Evolutionary conservation across 164 flowering plant genomes (phyloP).

Genomic region (Euptelea pleiosperma): DNA sequence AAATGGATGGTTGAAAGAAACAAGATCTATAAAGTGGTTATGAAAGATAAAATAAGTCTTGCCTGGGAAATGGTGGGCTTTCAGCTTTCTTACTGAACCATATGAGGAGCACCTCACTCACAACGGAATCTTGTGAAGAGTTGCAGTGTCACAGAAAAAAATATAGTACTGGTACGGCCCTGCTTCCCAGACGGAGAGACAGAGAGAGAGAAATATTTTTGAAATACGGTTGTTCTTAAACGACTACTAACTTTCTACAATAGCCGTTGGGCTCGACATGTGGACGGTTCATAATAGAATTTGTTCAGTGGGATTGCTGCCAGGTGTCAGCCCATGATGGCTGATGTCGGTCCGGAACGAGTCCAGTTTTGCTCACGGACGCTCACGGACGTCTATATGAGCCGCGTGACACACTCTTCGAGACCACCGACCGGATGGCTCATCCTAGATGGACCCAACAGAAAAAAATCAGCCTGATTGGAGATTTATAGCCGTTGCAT

Average conservation of each 20-base stretch:
- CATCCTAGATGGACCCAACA: no score
- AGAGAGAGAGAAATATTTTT: slow-evolving; percentile 5
- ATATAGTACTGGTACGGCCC: slow-evolving; percentile 10
- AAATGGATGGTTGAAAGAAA: slow-evolving; percentile 7
- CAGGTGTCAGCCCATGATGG: slow-evolving; percentile 1
- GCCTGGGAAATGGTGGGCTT: slow-evolving; percentile 10
- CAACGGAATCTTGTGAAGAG: slow-evolving; percentile 14
- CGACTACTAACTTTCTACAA: slow-evolving; percentile 3
- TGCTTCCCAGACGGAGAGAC: background rate
- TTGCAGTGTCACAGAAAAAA: background rate
- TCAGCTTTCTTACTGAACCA: slow-evolving; percentile 13
- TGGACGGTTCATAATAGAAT: background rate
- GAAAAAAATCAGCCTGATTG: no score
- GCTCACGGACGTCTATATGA: no score
- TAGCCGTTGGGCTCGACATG: slow-evolving; percentile 6
- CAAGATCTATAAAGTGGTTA: background rate
- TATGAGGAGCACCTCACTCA: background rate
- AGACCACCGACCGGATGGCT: no score
- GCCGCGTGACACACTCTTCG: no score
- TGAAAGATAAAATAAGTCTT: background rate
- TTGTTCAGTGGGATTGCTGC: background rate
- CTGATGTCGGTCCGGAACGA: background rate
- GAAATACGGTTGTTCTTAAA: slow-evolving; percentile 16
- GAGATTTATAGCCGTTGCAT: no score
- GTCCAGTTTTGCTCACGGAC: no score